A percentile compares a stretch with the other conserved stretches of the same genome.
These are phyloP conservation scores for Globisporangium cederbergense DNA, from an alignment of 352 stramenopile genomes.

Conservation along the genomic window DNA sequence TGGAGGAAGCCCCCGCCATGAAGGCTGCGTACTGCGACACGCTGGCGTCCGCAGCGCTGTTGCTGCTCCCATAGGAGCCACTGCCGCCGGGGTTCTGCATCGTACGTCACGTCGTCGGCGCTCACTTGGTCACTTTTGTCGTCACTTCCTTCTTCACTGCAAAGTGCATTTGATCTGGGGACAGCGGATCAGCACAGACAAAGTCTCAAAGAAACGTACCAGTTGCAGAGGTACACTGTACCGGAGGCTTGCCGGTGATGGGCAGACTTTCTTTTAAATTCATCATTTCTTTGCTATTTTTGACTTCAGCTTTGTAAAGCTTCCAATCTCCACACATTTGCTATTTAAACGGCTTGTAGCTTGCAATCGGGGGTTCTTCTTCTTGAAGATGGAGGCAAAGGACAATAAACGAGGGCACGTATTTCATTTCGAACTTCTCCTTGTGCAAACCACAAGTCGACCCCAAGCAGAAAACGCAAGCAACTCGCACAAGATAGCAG, in stretches of 20 bases:
- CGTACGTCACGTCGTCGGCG: neutral
- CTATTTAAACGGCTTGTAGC: too few species aligned
- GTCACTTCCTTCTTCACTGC: neutral
- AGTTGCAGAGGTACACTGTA: conserved; percentile 8
- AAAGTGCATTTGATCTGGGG: neutral
- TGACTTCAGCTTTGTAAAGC: too few species aligned
- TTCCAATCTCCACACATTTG: too few species aligned
- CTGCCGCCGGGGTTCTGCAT: conserved; percentile 21
- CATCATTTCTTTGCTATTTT: too few species aligned
- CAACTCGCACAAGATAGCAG: neutral
- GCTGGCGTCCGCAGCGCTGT: conserved; percentile 4
- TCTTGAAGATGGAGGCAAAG: too few species aligned
- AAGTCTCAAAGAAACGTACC: conserved; percentile 1
- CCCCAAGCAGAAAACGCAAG: conserved; percentile 11
- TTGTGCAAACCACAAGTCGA: conserved; percentile 2
- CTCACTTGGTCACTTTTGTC: neutral
- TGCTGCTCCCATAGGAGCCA: conserved; percentile 18
- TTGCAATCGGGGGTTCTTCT: too few species aligned
- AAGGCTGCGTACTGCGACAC: conserved; percentile 16
- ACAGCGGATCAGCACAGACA: neutral
- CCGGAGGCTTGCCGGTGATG: neutral
- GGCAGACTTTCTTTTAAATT: too few species aligned
- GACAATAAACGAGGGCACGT: neutral
- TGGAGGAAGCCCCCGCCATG: neutral
- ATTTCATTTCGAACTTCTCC: conserved; percentile 16